Evolutionary conservation across 306 rosid species (phyloP), one percentile per base, ranked within the genome.

Genomic region (Quercus aquifolioides): DNA sequence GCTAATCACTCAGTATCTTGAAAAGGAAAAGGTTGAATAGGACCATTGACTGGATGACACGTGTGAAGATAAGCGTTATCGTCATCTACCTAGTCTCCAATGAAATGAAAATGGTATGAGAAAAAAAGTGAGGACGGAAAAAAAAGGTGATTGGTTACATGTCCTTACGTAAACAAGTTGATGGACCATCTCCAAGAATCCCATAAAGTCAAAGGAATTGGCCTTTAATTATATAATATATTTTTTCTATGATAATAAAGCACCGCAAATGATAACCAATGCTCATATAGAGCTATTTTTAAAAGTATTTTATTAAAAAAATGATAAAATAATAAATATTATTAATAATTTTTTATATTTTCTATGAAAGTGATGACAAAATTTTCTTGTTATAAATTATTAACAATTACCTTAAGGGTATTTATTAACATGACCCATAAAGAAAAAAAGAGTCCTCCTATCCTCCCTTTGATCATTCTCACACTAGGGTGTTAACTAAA

Each of bases 141-240:
- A n/a, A 19, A 23, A 59, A n/a, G 64, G 38, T 46, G 43, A 72
- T 73, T 56, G 81, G 38, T 23, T 38, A 64, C 81, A 28, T 28
- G 56, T 77, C 81, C 31, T 82, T 25, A 54, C 43, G n/a, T 43
- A 55, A 11, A 59, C 72, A 78, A 78, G 72, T 78, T 73, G 82
- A 65, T 35, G n/a, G 13, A 41, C 14, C 70, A 68, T 35, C 18
- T 33, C 35, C 68, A 35, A 49, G 33, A 33, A 52, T 49, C 13
- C 57, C 13, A 20, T 7, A 6, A 25, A 41, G 14, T 57, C 7
- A 7, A 25, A 1, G 9, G 21, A 35, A 21, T 14, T 3, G 30
- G 25, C 46, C 46, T 41, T 8, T 41, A 41, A 8, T 41, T 41
- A 41, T 41, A 41, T 38, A 7, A 33, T 5, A 33, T 33, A 33